Conservation (phyloP, 1,139 yeast species). For the Lodderomyces pseudojiufengensis region DNA sequence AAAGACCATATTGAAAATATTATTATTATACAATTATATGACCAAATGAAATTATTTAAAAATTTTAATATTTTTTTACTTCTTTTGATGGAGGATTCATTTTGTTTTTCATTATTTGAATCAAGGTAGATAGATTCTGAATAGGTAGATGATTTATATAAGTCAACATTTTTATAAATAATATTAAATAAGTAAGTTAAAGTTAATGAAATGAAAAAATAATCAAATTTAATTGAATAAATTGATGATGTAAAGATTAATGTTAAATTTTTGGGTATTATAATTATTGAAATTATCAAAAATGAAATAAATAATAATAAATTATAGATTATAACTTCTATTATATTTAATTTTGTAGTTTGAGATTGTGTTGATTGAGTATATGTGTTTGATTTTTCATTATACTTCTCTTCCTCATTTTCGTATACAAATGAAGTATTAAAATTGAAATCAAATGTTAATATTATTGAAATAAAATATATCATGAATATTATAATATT, state of each 20-base stretch:
- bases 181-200: neutral
- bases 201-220: conserved; percentile 4
- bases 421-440: too few species aligned
- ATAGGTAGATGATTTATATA: too few species aligned
- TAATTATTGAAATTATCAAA: conserved; percentile 4
- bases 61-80: conserved; percentile 1
- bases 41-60: conserved; percentile 21
- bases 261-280: conserved; percentile 4
- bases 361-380: too few species aligned
- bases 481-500: conserved; percentile 3
- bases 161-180: neutral
- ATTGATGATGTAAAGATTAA: conserved; percentile 1
- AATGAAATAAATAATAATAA: conserved; percentile 6
- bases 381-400: too few species aligned
- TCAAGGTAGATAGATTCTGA: too few species aligned
- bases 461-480: conserved; percentile 3
- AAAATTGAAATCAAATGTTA: neutral
- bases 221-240: conserved; percentile 2
- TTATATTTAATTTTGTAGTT: conserved; percentile 2
- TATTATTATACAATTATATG: conserved; percentile 20
- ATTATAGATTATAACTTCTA: neutral
- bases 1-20: conserved; percentile 14
- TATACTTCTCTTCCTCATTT: too few species aligned
- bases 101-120: too few species aligned
- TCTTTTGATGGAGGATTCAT: neutral